A percentile compares a stretch with the other conserved stretches of the same genome.
Conservation (phyloP, 805 yeast genomes). For the Saturnispora sekii region DNA sequence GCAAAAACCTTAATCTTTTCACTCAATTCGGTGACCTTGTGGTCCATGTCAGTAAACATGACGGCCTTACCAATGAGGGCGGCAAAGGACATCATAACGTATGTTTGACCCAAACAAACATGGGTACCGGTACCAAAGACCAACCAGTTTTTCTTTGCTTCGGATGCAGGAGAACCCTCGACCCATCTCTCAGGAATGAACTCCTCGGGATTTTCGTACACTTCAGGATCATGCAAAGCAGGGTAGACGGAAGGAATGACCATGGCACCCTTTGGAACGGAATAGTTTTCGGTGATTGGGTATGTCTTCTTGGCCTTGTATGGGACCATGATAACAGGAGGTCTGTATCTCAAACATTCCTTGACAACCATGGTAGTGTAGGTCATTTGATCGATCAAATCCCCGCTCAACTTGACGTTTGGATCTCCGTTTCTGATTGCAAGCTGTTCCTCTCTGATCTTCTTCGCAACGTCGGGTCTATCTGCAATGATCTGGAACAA, state of each 20-base stretch:
- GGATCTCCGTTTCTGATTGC: conserved; percentile 74
- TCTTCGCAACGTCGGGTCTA: conserved; percentile 80
- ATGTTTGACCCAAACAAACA: conserved; percentile 89
- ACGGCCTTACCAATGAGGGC: conserved; percentile 88
- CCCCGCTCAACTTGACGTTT: conserved; percentile 47
- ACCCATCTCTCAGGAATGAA: conserved; percentile 96
- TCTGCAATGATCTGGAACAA: conserved; percentile 93
- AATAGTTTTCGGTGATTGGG: conserved; percentile 74
- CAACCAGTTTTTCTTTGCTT: conserved; percentile 83
- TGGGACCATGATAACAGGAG: conserved; percentile 98
- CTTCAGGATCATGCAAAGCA: conserved; percentile 95
- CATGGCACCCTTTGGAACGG: conserved; percentile 97
- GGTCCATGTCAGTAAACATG: conserved; percentile 70
- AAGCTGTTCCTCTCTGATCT: conserved; percentile 88
- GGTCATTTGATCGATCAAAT: conserved; percentile 73
- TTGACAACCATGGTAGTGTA: conserved; percentile 87
- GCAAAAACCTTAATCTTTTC: conserved; percentile 96
- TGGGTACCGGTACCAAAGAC: conserved; percentile 98
- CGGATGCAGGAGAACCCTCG: conserved; percentile 64
- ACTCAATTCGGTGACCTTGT: conserved; percentile 70
- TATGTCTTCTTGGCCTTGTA: conserved; percentile 82
- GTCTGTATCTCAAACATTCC: conserved; percentile 89
- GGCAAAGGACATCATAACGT: conserved; percentile 83
- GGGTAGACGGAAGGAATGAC: conserved; percentile 93
- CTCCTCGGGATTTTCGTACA: conserved; percentile 86